A percentile compares a stretch with the other conserved stretches of the same genome.
phyloP scores from a whole-genome alignment of 768 basidiomycete genomes.

The Mycena galericulata region DNA sequence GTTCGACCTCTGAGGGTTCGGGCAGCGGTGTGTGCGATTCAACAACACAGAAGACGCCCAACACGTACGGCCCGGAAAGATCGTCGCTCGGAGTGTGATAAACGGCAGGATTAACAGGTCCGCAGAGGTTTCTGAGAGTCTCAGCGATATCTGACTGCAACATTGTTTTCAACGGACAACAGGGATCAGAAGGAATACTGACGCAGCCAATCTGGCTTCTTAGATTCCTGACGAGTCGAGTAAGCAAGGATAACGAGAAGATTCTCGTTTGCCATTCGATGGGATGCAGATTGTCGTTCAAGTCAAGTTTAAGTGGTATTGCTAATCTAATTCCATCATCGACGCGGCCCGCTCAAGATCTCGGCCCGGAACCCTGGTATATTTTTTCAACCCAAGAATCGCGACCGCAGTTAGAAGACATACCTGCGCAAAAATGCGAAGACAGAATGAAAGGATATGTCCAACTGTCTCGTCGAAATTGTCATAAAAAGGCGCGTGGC shows the following conservation, averaged over 20 bases:
- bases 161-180: neutral
- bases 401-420: neutral
- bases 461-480: conserved; percentile 26
- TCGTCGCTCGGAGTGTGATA: conserved; percentile 22
- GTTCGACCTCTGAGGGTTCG: neutral
- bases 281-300: neutral
- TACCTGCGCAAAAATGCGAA: conserved; percentile 20
- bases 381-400: neutral
- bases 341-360: neutral
- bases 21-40: neutral
- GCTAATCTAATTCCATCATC: neutral
- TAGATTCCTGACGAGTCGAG: neutral
- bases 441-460: conserved; percentile 25
- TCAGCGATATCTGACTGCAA: conserved; percentile 8
- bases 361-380: neutral
- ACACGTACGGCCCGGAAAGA: neutral
- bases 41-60: conserved; percentile 5
- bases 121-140: neutral
- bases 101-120: neutral
- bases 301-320: neutral
- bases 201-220: conserved; percentile 21
- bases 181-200: neutral
- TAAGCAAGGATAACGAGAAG: neutral
- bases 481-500: conserved; percentile 32
- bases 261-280: neutral